phyloP scores from a whole-genome alignment of 306 rosid genomes.

The Crotalaria pallida region DNA sequence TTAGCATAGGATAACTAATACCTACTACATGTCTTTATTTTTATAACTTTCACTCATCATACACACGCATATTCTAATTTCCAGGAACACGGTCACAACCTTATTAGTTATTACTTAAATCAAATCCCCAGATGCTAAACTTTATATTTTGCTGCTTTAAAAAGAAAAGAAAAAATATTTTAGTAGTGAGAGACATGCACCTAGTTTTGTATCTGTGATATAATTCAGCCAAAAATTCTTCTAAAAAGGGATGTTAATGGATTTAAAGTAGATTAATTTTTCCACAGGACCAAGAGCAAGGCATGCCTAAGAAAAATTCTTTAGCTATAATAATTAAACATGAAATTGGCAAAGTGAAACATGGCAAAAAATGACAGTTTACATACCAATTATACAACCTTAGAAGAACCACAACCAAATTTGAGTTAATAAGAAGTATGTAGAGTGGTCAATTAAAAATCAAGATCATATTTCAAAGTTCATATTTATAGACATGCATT shows the following conservation, averaged over 20 bases:
- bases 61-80: slow-evolving; percentile 1
- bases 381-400: not conserved
- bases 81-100: not conserved
- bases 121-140: not conserved
- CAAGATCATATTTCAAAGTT: slow-evolving; percentile 1
- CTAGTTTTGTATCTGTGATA: not conserved
- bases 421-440: not conserved
- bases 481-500: not conserved
- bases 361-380: not conserved
- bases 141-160: not conserved
- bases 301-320: not conserved
- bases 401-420: not conserved
- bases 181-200: not conserved
- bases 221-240: not conserved
- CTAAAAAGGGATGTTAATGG: not conserved
- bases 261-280: not conserved
- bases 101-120: not conserved
- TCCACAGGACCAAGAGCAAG: not conserved
- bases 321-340: not conserved
- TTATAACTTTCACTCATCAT: not conserved
- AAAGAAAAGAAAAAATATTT: not conserved
- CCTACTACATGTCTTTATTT: not conserved
- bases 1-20: not conserved
- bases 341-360: not conserved
- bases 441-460: not conserved